phyloP scores from a whole-genome alignment of 345 rosid genomes.

The Moricandia moricandioides region DNA sequence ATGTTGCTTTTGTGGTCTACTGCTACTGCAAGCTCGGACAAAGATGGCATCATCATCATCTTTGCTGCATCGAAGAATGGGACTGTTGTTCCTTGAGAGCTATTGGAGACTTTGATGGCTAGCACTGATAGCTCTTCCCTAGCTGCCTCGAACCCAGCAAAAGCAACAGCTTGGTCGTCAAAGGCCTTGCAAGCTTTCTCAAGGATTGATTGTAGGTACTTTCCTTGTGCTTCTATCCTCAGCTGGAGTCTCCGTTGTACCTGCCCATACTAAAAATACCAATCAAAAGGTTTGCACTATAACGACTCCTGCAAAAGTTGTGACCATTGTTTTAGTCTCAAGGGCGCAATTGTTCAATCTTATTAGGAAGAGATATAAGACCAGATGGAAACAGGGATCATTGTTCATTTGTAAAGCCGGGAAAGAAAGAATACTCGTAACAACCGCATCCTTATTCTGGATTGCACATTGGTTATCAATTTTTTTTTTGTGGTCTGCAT shows the following conservation, averaged over 20 bases:
- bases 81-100: slow-evolving; percentile 19
- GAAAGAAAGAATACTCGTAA: no score
- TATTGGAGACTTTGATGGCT: slow-evolving; percentile 68
- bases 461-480: no score
- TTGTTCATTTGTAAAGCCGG: no score
- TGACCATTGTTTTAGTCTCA: no score
- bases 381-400: no score
- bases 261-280: slow-evolving; percentile 45
- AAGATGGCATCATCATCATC: slow-evolving; percentile 58
- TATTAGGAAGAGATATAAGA: no score
- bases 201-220: slow-evolving; percentile 86
- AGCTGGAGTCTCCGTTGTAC: slow-evolving; percentile 90
- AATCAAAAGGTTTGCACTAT: background rate
- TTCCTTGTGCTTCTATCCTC: slow-evolving; percentile 91
- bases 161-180: slow-evolving; percentile 65
- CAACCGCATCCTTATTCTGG: no score
- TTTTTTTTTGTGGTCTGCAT: background rate
- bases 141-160: slow-evolving; percentile 80
- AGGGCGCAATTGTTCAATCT: no score
- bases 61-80: slow-evolving; percentile 45
- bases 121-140: slow-evolving; percentile 88
- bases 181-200: slow-evolving; percentile 94
- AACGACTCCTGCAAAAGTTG: no score
- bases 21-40: slow-evolving; percentile 66
- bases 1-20: slow-evolving; percentile 49